Evolutionary conservation across 345 rosid species (phyloP), one percentile per base, ranked within the genome.

Genomic region (Erysimum cheiranthoides): DNA sequence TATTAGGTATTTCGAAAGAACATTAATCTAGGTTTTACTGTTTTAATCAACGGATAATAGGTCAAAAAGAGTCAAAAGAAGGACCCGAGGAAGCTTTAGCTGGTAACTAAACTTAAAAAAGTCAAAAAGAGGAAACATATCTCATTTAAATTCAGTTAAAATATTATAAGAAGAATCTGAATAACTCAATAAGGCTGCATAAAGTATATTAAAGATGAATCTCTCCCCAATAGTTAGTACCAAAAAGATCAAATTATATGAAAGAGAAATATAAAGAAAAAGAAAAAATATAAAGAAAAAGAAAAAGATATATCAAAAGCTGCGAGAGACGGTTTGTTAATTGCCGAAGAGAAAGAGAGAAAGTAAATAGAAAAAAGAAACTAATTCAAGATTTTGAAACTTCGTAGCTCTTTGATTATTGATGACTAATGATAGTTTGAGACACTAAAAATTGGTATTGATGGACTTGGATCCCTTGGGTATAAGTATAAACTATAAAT

Each of bases 111-210:
- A 30, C 35, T 12, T 53, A 13, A 34, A 43, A 31, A 65, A 25
- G 62, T 53, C 58, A 66, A 66, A 67, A 45, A 40, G 47, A 39
- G 31, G 5, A 7, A 52, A 30, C 5, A 49, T 21, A 62, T 10
- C 3, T 10, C 3, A 51, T 34, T 61, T 17, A 17, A 63, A 27
- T 61, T 10, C 8, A 61, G 25, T 38, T 31, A 39, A 50, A 61
- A 42, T 31, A 42, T 31, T 12, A 11, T 34, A 18, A 59, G n/a
- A 59, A 25, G 49, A 65, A 65, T 25, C 73, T 30, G 40, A 40
- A 60, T 50, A 49, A 30, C 43, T 57, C 31, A 68, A 53, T 68
- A 76, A 69, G 66, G 66, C 80, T 70, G 74, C 74, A 68, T 66
- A 74, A 66, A 66, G 77, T 64, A 18, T 12, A 51, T 53, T 74